Percentiles rank a stretch among this genome's conserved stretches.
Evolutionary conservation across 2,329 filamentous ascomycete species (phyloP).

Genomic region (Thelonectria blattea): DNA sequence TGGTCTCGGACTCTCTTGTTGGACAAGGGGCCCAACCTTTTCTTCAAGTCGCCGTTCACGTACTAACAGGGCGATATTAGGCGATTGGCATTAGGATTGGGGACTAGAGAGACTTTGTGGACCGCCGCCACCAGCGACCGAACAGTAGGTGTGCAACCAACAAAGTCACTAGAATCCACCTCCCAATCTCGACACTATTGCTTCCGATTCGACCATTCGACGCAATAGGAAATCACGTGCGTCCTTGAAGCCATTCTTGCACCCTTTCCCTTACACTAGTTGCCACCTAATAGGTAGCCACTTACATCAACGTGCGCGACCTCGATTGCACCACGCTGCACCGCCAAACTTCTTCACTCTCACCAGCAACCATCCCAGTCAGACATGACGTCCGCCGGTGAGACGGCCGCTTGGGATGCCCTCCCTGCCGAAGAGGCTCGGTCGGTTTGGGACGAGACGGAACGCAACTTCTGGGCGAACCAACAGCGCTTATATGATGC

Average conservation of each 20-base stretch:
- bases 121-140: background rate
- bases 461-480: slow-evolving; percentile 44
- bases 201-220: slow-evolving; percentile 6
- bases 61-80: slow-evolving; percentile 10
- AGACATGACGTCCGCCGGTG: slow-evolving; percentile 33
- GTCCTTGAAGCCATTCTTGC: background rate
- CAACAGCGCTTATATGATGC: slow-evolving; percentile 37
- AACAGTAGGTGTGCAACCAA: slow-evolving; percentile 10
- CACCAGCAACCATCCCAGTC: slow-evolving; percentile 3
- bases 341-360: background rate
- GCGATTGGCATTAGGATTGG: slow-evolving; percentile 7
- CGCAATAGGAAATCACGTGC: slow-evolving; percentile 24
- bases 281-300: slow-evolving; percentile 9
- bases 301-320: slow-evolving; percentile 10
- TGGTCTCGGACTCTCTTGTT: slow-evolving; percentile 14
- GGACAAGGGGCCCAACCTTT: slow-evolving; percentile 6
- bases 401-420: slow-evolving; percentile 37
- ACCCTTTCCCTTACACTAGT: background rate
- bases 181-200: slow-evolving; percentile 11
- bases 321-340: background rate
- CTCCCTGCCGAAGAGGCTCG: slow-evolving; percentile 42
- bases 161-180: slow-evolving; percentile 6
- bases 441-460: slow-evolving; percentile 46
- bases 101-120: slow-evolving; percentile 11
- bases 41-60: background rate